Conservation (phyloP, 2,329 filamentous ascomycete species). For the Microascus cirrosus region DNA sequence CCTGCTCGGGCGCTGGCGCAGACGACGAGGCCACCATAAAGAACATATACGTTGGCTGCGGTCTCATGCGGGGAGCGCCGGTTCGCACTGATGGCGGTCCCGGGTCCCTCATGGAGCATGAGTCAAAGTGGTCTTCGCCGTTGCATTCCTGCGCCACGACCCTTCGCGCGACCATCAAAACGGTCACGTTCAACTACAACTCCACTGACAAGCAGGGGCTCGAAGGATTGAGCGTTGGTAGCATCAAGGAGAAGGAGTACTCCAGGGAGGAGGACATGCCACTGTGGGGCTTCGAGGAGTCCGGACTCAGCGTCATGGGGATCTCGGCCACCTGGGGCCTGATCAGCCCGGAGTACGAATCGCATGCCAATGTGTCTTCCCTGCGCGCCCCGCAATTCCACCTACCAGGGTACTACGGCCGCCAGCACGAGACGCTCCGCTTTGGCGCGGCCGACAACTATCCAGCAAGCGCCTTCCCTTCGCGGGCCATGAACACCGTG, state of each 20-base stretch:
- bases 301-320: conserved; percentile 4
- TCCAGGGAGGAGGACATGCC: conserved; percentile 15
- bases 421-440: not conserved
- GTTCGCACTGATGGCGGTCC: conserved; percentile 19
- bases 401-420: not conserved
- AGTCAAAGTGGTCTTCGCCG: conserved; percentile 27
- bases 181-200: conserved; percentile 29
- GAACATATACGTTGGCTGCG: conserved; percentile 26
- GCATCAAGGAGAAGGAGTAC: conserved; percentile 24
- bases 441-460: conserved; percentile 14
- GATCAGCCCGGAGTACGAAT: conserved; percentile 9
- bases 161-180: conserved; percentile 30
- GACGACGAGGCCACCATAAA: conserved; percentile 25
- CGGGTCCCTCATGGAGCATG: conserved; percentile 23
- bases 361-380: conserved; percentile 6
- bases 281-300: conserved; percentile 21
- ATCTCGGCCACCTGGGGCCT: conserved; percentile 13
- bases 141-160: conserved; percentile 31
- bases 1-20: conserved; percentile 12
- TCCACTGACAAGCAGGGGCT: conserved; percentile 17
- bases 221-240: conserved; percentile 18
- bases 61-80: conserved; percentile 26
- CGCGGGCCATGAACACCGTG: conserved; percentile 11
- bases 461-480: conserved; percentile 20
- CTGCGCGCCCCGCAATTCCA: not conserved